Conservation (phyloP, 148 eudicot species). For the Selenicereus undatus region DNA sequence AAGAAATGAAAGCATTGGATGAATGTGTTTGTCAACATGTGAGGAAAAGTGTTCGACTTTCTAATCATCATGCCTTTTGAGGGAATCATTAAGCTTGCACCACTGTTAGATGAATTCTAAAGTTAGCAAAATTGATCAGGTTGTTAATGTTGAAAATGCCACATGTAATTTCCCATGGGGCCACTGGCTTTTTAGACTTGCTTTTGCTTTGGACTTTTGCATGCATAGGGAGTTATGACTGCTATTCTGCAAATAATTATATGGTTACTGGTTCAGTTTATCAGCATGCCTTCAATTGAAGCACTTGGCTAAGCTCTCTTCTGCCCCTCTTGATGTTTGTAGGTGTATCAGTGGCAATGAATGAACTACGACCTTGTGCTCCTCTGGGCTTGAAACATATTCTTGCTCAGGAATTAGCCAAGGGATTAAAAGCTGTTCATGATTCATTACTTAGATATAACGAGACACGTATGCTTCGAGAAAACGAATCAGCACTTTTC, state of each 20-base stretch:
- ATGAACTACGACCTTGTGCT: constrained; percentile 94
- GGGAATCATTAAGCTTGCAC: too few species aligned
- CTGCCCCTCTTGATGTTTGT: constrained; percentile 14
- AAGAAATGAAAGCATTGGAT: too few species aligned
- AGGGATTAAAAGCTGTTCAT: constrained; percentile 81
- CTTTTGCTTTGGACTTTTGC: too few species aligned
- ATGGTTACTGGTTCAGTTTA: constrained; percentile 7
- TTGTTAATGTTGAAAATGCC: too few species aligned
- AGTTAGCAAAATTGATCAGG: too few species aligned
- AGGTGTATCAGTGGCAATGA: constrained; percentile 97
- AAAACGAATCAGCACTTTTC: constrained; percentile 82
- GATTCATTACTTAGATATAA: constrained; percentile 81
- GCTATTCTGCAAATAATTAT: not conserved
- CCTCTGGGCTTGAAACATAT: constrained; percentile 88
- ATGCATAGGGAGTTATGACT: not conserved
- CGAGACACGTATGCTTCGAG: constrained; percentile 74
- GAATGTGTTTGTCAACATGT: not conserved
- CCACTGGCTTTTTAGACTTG: too few species aligned
- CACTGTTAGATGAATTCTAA: too few species aligned
- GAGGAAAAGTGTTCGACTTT: not conserved
- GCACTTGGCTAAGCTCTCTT: too few species aligned
- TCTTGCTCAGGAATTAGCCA: constrained; percentile 85
- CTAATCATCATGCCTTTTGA: not conserved
- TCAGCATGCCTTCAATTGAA: not conserved
- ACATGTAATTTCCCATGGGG: too few species aligned